Base-by-base conservation (phyloP, 2,329 filamentous ascomycete genomes). In the Davidsoniella eucalypti region DNA sequence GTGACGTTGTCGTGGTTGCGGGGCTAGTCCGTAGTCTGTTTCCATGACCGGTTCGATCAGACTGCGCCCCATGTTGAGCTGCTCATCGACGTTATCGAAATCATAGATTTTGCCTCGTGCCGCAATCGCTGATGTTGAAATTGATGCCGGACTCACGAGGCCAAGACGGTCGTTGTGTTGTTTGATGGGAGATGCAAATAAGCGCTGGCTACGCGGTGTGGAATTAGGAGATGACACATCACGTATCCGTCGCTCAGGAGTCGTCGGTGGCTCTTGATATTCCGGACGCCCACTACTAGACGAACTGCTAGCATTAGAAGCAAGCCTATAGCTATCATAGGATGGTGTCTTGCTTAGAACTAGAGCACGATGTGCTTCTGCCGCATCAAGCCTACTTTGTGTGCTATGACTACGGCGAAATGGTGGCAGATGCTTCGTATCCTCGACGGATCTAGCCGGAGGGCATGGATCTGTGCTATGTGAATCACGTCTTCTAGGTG, bases 61-160 rank as follows among this genome's bases (percentile, higher is more conserved):
- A 16, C 51, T 53, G 39, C 44, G 47, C 37, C 26, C n/a, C 14
- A 49, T 38, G 33, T 49, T 40, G 10, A 55, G 46, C 59, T 48
- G 40, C 52, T 47, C 29, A 47, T 57, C 41, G 55, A 59, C 54
- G 52, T 61, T 53, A 58, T 65, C 56, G 58, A 59, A 56, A 55
- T 70, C 67, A 25, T 68, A 65, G 23, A 71, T 69, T 6, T 64
- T 69, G 18, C 67, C 69, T 46, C 65, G 61, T 3, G 62, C 68
- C 7, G 64, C 65, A 8, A 69, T 64, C n/a, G 61, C 66, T 9
- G 67, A 62, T 8, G 63, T 65, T 4, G 64, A 49, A 23, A 52
- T 50, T 8, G 52, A 41, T 2, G 46, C 47, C 2, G 51, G 48
- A 6, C 40, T 44, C 8, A 44, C n/a, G 10, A 50, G 39, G 3